phyloP scores from a whole-genome alignment of 2,329 filamentous ascomycete genomes.

The Xylariaceae sp. region DNA sequence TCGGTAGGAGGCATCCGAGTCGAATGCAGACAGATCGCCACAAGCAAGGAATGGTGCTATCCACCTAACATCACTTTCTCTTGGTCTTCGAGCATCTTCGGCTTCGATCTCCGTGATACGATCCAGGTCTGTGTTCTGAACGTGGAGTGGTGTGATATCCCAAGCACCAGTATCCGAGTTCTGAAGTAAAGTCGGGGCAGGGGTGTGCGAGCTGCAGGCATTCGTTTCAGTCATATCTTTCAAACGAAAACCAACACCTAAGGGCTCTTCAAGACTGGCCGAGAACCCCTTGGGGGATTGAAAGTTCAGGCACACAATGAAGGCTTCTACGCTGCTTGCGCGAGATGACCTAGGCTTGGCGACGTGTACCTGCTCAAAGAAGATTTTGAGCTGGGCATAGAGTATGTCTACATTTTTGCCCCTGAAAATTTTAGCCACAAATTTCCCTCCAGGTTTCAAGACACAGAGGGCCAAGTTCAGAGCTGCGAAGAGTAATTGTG shows the following conservation, averaged over 20 bases:
- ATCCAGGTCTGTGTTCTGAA: constrained; percentile 20
- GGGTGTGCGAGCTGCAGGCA: constrained; percentile 34
- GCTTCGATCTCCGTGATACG: constrained; percentile 44
- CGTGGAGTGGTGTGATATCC: constrained; percentile 25
- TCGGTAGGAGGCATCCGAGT: constrained; percentile 91
- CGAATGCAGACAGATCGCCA: constrained; percentile 89
- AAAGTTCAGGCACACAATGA: constrained; percentile 92
- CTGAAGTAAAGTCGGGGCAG: constrained; percentile 41
- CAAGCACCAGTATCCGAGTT: constrained; percentile 41
- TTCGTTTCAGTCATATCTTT: constrained; percentile 44
- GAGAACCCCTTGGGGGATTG: constrained; percentile 71
- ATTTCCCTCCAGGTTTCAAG: constrained; percentile 86
- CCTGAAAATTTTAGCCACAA: constrained; percentile 96
- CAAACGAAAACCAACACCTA: constrained; percentile 60
- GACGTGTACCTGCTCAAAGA: constrained; percentile 82
- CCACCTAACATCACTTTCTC: constrained; percentile 58
- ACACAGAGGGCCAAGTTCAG: constrained; percentile 92
- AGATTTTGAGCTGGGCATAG: constrained; percentile 87
- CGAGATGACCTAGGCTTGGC: constrained; percentile 91
- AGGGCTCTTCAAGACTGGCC: constrained; percentile 69
- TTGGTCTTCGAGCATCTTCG: constrained; percentile 39
- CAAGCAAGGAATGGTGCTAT: constrained; percentile 97
- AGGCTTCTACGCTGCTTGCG: constrained; percentile 95
- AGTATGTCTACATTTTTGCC: constrained; percentile 93
- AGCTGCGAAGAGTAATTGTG: constrained; percentile 88